These are phyloP conservation scores for Fusarium algeriense DNA, from an alignment of 2,329 filamentous ascomycete genomes.

Conservation along the genomic window DNA sequence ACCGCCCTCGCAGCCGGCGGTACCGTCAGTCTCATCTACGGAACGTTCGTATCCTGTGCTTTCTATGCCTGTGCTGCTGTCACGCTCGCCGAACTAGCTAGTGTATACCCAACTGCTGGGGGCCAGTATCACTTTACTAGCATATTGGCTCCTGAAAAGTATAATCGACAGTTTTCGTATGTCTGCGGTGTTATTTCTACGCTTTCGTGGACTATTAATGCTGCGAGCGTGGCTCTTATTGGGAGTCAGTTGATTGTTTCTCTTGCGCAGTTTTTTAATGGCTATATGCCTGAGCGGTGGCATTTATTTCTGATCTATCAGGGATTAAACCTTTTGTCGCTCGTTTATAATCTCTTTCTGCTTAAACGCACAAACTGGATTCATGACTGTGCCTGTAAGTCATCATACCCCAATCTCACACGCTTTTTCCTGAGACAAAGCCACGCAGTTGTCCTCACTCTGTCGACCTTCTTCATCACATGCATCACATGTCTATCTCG, in stretches of 20 bases:
- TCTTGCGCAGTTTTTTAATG: neutral
- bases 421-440: too few relatives aligned
- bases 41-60: rapidly evolving
- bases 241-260: neutral
- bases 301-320: neutral
- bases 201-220: neutral
- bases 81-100: neutral
- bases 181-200: neutral
- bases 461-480: neutral
- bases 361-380: neutral
- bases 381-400: neutral
- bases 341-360: neutral
- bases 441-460: neutral
- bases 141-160: neutral
- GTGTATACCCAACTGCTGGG: neutral
- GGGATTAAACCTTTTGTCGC: neutral
- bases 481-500: neutral
- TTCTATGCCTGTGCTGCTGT: neutral
- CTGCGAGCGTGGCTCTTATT: neutral
- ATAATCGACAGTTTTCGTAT: neutral
- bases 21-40: neutral
- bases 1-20: neutral
- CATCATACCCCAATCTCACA: rapidly evolving
- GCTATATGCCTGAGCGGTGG: neutral
- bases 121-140: neutral